These are phyloP conservation scores for Trichosporon sp. DNA, from an alignment of 1,284 basidiomycete species.

Conservation along the genomic window DNA sequence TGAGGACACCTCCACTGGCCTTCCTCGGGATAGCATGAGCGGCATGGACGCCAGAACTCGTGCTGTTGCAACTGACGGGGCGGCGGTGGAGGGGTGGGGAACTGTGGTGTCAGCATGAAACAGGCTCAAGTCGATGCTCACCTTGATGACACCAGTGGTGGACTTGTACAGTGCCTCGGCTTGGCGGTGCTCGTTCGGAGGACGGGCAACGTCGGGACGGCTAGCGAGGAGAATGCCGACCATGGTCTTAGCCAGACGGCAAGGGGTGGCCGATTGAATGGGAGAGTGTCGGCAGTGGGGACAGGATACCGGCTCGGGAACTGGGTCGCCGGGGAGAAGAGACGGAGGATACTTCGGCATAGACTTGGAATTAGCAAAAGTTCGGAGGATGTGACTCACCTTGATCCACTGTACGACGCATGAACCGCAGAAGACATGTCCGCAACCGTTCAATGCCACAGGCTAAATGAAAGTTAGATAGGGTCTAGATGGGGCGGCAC, in stretches of 20 bases:
- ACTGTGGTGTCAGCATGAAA: constrained; percentile 15
- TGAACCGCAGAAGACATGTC: constrained; percentile 24
- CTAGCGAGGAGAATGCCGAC: constrained; percentile 16
- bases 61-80: constrained; percentile 9
- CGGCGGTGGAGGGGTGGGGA: constrained; percentile 20
- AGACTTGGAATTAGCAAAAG: constrained; percentile 12
- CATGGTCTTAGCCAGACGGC: constrained; percentile 20
- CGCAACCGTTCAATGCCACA: constrained; percentile 24
- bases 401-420: constrained; percentile 25
- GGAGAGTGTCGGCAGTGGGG: constrained; percentile 23
- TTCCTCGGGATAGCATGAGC: constrained; percentile 22
- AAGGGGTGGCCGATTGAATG: constrained; percentile 18
- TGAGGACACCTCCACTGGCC: constrained; percentile 20
- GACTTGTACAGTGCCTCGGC: constrained; percentile 14
- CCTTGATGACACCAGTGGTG: constrained; percentile 12
- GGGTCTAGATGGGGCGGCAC: background rate
- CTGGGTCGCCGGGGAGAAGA: constrained; percentile 64
- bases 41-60: constrained; percentile 23
- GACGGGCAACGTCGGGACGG: constrained; percentile 13
- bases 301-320: constrained; percentile 54
- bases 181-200: constrained; percentile 18
- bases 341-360: constrained; percentile 69
- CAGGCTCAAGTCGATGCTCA: background rate
- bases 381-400: background rate
- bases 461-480: constrained; percentile 10